Base-by-base conservation (phyloP, 169 alveolate genomes). In the Cryptosporidium muris region DNA sequence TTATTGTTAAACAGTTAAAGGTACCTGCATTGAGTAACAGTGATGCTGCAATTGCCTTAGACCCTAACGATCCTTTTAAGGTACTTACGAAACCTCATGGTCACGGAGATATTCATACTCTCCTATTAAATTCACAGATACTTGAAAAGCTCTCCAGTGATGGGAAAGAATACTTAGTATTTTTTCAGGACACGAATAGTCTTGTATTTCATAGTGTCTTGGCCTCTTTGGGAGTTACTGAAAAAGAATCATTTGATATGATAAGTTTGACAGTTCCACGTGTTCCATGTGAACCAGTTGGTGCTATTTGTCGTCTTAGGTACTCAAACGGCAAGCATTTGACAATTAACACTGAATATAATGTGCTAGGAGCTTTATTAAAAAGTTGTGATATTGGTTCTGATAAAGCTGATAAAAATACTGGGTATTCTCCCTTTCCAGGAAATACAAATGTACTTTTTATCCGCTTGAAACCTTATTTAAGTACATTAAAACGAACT, bases 61-160 rank as follows among this genome's bases (percentile, higher is more conserved):
- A 62, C n/a, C 90, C 80, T 48, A 90, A 90, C 40, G 92, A 92
- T 56, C 66, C 80, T 14, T 91, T 93, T 65, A 16, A 68, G 34
- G 81, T 94, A 47, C 93, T 91, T 51, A 95, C 96, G 36, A 96
- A 96, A 81, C 99, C 99, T 2, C 99, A 96, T 82, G 99, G 98
- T 1, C 98, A 96, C 89, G 99, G 99, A 1, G 99, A 96, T 66
- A 95, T 96, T 25, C 99, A 95, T 74, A 89, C 95, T 42, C 91
- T 96, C 16, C 81, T 95, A n/a, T 89, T 89, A 64, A 90, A 88
- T 53, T 62, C 92, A 63, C 93, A 93, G 36, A 80, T 91, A 9
- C 91, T 93, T 11, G 81, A 92, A 34, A 82, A 92, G 58, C 92
- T 95, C 92, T 63, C 89, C 2, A 51, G 90, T 42, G 65, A 67